Percentiles rank a stretch among this genome's conserved stretches.
These are phyloP conservation scores for Serendipita vermifera DNA, from an alignment of 768 basidiomycete species.

Conservation along the genomic window DNA sequence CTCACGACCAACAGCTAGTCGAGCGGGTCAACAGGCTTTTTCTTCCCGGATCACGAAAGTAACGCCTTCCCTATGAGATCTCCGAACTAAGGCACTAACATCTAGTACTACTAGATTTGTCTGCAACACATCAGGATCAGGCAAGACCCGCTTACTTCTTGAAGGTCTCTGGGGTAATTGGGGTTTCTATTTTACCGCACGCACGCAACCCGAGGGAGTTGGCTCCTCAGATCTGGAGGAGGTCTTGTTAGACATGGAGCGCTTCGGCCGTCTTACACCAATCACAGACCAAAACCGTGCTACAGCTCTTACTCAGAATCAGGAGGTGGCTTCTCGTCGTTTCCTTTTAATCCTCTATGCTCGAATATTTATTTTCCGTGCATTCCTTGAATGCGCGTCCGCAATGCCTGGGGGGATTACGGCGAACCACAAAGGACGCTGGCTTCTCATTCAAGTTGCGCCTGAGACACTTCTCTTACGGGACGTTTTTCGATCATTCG, in stretches of 20 bases:
- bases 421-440: background rate
- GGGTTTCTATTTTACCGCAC: background rate
- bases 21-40: background rate
- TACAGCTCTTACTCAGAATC: background rate
- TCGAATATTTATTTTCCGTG: background rate
- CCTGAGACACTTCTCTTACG: background rate
- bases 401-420: background rate
- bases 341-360: background rate
- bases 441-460: background rate
- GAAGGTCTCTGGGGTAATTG: background rate
- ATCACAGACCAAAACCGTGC: background rate
- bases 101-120: background rate
- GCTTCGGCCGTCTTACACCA: background rate
- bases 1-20: background rate
- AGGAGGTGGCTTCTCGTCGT: background rate
- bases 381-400: background rate
- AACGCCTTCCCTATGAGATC: no score
- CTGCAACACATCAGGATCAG: constrained; percentile 4
- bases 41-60: background rate
- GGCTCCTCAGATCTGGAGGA: background rate
- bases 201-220: background rate
- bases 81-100: no score
- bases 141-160: constrained; percentile 4
- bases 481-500: background rate
- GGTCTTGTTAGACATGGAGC: background rate